phyloP scores from a whole-genome alignment of 202 grass and related monocot genomes.

The Tripidium arundinaceum region DNA sequence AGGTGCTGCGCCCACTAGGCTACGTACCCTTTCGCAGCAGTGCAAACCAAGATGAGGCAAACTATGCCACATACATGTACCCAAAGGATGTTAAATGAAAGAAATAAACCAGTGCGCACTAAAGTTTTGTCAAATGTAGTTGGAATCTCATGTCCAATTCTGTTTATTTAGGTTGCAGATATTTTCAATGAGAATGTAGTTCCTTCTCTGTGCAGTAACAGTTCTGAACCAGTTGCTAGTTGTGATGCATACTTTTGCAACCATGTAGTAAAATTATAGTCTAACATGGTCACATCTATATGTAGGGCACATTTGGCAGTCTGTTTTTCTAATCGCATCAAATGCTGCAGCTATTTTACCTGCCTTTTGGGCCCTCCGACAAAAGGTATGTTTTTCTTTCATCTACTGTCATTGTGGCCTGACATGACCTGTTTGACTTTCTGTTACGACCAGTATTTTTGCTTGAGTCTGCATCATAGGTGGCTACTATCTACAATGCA shows the following conservation, averaged over 20 bases:
- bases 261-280: constrained; percentile 15
- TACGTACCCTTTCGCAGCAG: neutral
- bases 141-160: neutral
- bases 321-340: constrained; percentile 88
- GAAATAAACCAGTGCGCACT: neutral
- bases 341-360: constrained; percentile 93
- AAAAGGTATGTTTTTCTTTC: constrained; percentile 64
- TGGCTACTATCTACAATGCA: neutral
- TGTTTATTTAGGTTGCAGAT: constrained; percentile 10
- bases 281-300: constrained; percentile 22
- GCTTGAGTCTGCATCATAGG: neutral
- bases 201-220: constrained; percentile 13
- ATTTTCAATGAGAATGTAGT: constrained; percentile 19
- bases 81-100: neutral
- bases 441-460: neutral
- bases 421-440: neutral
- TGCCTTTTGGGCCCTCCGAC: constrained; percentile 82
- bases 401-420: constrained; percentile 1
- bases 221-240: constrained; percentile 7
- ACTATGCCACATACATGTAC: neutral
- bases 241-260: constrained; percentile 12
- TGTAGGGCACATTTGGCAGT: constrained; percentile 93
- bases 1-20: neutral
- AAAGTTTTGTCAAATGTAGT: neutral
- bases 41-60: neutral